Evolutionary conservation across 768 basidiomycete species (phyloP), one percentile per base, ranked within the genome.

Genomic region (Russula vinacea): DNA sequence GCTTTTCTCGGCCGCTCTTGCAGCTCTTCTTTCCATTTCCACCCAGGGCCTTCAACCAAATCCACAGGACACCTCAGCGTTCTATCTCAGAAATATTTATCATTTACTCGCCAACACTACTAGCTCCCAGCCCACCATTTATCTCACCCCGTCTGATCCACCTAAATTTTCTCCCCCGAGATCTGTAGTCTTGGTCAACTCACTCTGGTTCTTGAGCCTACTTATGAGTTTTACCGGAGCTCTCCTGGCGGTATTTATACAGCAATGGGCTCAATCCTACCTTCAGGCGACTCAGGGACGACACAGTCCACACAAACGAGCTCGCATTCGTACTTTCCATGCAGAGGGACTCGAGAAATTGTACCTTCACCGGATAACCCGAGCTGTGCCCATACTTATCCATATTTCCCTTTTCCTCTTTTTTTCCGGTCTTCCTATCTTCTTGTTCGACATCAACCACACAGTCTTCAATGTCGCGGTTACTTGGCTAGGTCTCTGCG

Each of bases 361-460:
- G 67, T 70, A 72, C 11, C 75, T 83, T 70, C 70, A 75, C 10
- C 70, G 73, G 6, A 68, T 82, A 5, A 78, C 82, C 5, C 76
- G 78, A 45, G 42, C 42, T 7, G 42, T 44, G 17, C 42, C 42
- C 19, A 44, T 44, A 11, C 75, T 83, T 9, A 76, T 84, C 22
- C 82, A 83, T 62, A 71, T 79, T 7, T 80, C 81, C 1, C 73
- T 83, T 17, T 76, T 82, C 24, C 74, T 83, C 9, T 83, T 84
- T 71, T 78, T 85, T 69, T 76, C 78, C 37, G 79, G 81, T 47
- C 74, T 84, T 33, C 70, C 81, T 39, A 74, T 77, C 14, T 81
- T 84, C 70, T 71, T 83, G 33, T 71, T 71, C 62, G 70, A 76
- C 7, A 70, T 71, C 51, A 69, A 70, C 49, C 22, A 16, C 11